A percentile compares a stretch with the other conserved stretches of the same genome.
Evolutionary conservation across 768 basidiomycete genomes (phyloP).

Genomic region (Lactifluus hygrophoroides): DNA sequence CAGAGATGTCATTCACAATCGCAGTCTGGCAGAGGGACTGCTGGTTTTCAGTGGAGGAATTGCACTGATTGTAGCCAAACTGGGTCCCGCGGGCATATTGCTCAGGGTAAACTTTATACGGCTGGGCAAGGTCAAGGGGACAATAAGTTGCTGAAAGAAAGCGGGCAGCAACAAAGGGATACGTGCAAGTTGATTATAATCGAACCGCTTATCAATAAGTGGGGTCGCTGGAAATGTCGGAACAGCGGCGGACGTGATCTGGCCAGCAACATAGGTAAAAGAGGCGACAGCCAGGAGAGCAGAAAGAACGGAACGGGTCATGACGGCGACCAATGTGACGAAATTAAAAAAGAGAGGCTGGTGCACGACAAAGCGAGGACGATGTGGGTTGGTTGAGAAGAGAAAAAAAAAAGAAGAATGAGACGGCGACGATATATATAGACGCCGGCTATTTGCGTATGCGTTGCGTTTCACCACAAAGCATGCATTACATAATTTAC

Average conservation of each 20-base stretch:
- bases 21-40: constrained; percentile 62
- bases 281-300: constrained; percentile 27
- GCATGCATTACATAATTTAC: neutral
- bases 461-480: no score
- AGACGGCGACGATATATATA: constrained; percentile 18
- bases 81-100: constrained; percentile 45
- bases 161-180: constrained; percentile 3
- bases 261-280: constrained; percentile 22
- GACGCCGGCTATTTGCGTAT: constrained; percentile 4
- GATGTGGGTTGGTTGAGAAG: neutral
- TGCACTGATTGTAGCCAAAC: constrained; percentile 58
- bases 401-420: neutral
- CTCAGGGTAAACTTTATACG: constrained; percentile 41
- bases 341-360: constrained; percentile 14
- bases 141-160: neutral
- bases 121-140: constrained; percentile 28
- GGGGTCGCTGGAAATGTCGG: constrained; percentile 24
- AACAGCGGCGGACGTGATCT: neutral
- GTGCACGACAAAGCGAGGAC: neutral
- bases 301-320: constrained; percentile 32
- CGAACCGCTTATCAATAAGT: constrained; percentile 24
- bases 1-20: constrained; percentile 50
- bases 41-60: constrained; percentile 54
- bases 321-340: constrained; percentile 19
- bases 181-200: constrained; percentile 22